Evolutionary conservation across 2,329 filamentous ascomycete species (phyloP).

Genomic region (Calonectria fujianensis): DNA sequence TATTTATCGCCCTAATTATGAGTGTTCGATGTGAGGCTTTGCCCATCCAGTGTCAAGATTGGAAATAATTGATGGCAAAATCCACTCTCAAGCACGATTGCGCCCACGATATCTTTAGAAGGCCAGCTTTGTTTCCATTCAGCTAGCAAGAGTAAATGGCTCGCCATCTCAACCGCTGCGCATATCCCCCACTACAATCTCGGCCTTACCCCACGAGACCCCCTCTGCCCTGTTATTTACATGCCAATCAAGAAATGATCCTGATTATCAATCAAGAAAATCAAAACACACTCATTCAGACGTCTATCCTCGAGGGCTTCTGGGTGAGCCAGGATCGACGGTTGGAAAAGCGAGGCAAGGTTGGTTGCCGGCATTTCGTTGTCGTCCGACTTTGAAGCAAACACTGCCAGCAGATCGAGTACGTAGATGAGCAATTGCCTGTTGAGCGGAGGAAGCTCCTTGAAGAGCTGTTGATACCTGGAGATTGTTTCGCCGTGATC

Average conservation of each 20-base stretch:
- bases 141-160: background rate
- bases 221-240: constrained; percentile 58
- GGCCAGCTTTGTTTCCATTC: background rate
- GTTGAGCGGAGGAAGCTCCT: constrained; percentile 93
- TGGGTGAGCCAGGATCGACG: constrained; percentile 95
- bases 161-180: background rate
- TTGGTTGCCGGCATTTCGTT: constrained; percentile 98
- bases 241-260: constrained; percentile 99
- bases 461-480: constrained; percentile 92
- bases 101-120: background rate
- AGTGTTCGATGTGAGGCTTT: no score
- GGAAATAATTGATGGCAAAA: background rate
- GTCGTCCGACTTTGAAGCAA: constrained; percentile 95
- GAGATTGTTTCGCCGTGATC: constrained; percentile 82
- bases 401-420: constrained; percentile 96
- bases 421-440: constrained; percentile 96
- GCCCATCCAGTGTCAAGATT: no score
- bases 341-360: constrained; percentile 96
- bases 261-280: constrained; percentile 98
- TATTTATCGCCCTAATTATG: no score
- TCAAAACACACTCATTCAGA: constrained; percentile 95
- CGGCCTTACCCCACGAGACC: background rate
- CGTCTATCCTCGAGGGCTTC: constrained; percentile 93
- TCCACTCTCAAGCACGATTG: background rate
- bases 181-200: background rate